Conservation (phyloP, 2,329 filamentous ascomycete species). For the Calycina herbarum region DNA sequence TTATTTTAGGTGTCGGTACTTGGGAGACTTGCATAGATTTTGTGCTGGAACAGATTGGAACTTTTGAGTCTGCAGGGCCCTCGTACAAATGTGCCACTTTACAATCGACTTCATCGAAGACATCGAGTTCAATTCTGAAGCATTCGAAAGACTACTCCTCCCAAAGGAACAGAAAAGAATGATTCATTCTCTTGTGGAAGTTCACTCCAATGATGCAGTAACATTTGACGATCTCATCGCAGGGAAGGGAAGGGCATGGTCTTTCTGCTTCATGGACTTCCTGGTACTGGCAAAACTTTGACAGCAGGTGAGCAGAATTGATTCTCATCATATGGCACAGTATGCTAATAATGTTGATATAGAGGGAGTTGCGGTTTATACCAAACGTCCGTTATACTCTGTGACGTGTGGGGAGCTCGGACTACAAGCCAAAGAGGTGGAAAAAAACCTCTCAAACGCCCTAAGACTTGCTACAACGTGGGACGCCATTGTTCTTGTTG, state of each 20-base stretch:
- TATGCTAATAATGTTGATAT: slow-evolving; percentile 12
- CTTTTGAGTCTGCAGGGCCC: too few relatives aligned
- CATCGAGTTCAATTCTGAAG: not conserved
- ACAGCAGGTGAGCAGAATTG: not conserved
- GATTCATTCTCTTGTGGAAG: not conserved
- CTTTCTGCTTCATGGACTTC: slow-evolving; percentile 22
- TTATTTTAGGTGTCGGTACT: too few relatives aligned
- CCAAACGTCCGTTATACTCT: slow-evolving; percentile 21
- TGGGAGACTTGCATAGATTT: too few relatives aligned
- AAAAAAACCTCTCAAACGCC: slow-evolving; percentile 46
- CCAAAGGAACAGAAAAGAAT: not conserved
- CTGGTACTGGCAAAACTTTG: slow-evolving; percentile 12
- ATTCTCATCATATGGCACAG: too few relatives aligned
- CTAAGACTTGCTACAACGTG: slow-evolving; percentile 50
- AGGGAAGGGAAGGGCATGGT: slow-evolving; percentile 21
- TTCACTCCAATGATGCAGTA: not conserved
- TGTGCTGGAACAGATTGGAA: too few relatives aligned
- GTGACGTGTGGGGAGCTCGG: slow-evolving; percentile 49
- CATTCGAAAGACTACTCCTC: not conserved
- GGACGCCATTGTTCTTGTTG: slow-evolving; percentile 50
- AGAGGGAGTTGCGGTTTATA: not conserved
- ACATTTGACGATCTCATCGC: slow-evolving; percentile 18
- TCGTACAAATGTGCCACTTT: too few relatives aligned
- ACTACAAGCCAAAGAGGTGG: slow-evolving; percentile 43
- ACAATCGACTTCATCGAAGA: not conserved